Evolutionary conservation across 1,284 basidiomycete species (phyloP), one percentile per base, ranked within the genome.

Genomic region (Naganishia sp.): DNA sequence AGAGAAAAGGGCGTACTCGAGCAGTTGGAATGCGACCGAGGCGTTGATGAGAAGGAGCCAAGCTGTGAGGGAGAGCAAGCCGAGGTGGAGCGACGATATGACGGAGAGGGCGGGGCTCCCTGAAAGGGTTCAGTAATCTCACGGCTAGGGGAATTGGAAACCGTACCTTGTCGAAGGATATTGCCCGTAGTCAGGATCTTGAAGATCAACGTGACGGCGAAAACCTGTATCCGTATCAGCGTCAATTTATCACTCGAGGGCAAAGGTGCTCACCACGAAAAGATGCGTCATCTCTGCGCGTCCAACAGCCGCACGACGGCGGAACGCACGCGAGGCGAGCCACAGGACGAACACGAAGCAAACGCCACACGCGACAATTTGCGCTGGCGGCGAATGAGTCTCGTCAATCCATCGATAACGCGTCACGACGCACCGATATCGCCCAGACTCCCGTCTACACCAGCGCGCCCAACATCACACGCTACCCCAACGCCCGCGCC

Each of bases 21-120:
- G 72, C 32, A 92, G 75, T 76, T 94, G 91, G 11, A 88, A 90
- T 41, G 89, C 88, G 28, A 94, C 85, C 62, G 93, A 77, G 4
- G 83, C 90, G 76, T 92, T 93, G 32, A 83, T 88, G 39, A 94
- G 80, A 58, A 94, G 81, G 3, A 85, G 73, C 89, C 89, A 92
- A 73, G 91, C 92, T 0, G 90, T 77, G 4, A 87, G 83, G 5
- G 85, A 86, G 39, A 92, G 84, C 23, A 87, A 70, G 4, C 87
- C 81, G 85, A 76, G 88, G 63, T 81, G 91, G 6, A 94, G 81
- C 0, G 89, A 86, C 0, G 90, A 90, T 65, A 94, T 72, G 18
- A 85, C 84, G 9, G 87, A 84, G 35, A 94, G 82, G 1, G 84
- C 81, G 0, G 83, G 85, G 21, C 85, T 83, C 53, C 90, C 89